Base-by-base conservation (phyloP, 345 rosid genomes). In the Euphorbia pulcherrima region DNA sequence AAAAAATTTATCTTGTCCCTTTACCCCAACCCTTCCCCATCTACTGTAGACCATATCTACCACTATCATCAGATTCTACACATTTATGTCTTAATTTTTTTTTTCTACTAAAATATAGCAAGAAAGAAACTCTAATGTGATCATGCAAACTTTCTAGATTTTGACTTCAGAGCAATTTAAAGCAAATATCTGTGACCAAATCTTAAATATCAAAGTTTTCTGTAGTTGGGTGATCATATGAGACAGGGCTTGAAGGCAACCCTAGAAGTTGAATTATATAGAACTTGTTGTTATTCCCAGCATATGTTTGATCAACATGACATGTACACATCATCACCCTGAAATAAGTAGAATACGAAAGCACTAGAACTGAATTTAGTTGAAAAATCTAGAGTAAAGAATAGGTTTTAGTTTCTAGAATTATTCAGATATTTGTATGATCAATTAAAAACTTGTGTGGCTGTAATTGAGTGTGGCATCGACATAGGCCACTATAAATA, bases 1-100 rank as follows among this genome's bases (percentile, higher is more conserved):
- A 63, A 72, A 79, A 71, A 86, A 16, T 68, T 90, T 92, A 72
- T 79, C 84, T 79, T 86, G 98, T 72, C 97, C 98, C 81, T 83
- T 87, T 21, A 83, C 78, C 53, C 98, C 97, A 74, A 90, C 96
- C 80, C 98, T 86, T 20, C 98, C 97, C 98, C 98, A 92, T 83
- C 92, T 88, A 58, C 57, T 72, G 75, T 83, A 85, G 52, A 88
- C 88, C 78, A 83, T 79, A 92, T 69, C 83, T 64, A 47, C 85
- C 84, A 30, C 83, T 78, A 37, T 59, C 84, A 81, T 90, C 92
- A 56, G 97, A 88, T 74, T 87, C 98, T 92, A 89, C 76, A 67
- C 62, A 68, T 2, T 80, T 44, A 59, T 46, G 55, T 46, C 29
- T 30, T 18, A n/a, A n/a, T 26, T 17, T 28, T 7, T 33, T 7